These are phyloP conservation scores for Raffaelea albimanens DNA, from an alignment of 2,329 filamentous ascomycete genomes.

Conservation along the genomic window DNA sequence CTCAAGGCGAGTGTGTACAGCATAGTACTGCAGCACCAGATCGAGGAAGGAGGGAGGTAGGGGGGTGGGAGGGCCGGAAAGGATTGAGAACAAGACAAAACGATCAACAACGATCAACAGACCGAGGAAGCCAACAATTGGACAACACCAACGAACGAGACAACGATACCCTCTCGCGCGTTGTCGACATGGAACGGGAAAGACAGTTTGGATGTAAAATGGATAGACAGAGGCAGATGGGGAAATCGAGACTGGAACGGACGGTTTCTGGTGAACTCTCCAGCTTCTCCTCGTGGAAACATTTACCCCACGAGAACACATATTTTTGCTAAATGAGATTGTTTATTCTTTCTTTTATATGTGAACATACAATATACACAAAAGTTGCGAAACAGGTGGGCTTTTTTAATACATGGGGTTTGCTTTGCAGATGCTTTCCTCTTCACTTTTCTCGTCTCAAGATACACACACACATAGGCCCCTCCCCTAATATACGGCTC, in stretches of 20 bases:
- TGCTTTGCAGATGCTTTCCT: too few relatives aligned
- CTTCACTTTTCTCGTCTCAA: neutral
- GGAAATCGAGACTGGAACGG: too few relatives aligned
- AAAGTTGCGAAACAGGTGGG: too few relatives aligned
- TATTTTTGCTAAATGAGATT: too few relatives aligned
- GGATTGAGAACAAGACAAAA: neutral
- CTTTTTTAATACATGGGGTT: neutral
- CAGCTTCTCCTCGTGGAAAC: too few relatives aligned
- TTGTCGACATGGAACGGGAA: neutral
- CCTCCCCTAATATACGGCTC: conserved; percentile 49
- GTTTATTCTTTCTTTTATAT: too few relatives aligned
- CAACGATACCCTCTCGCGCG: conserved; percentile 12
- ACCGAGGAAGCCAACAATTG: neutral
- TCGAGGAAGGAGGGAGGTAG: conserved; percentile 55
- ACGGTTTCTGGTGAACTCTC: too few relatives aligned
- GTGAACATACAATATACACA: too few relatives aligned
- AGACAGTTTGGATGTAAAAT: too few relatives aligned
- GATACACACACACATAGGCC: neutral
- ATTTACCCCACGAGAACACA: too few relatives aligned
- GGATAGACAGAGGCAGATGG: too few relatives aligned
- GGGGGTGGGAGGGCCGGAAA: conserved; percentile 17
- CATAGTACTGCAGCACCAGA: conserved; percentile 96
- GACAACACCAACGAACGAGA: neutral
- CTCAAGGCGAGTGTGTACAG: conserved; percentile 98
- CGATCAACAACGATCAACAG: neutral